Evolutionary conservation across 2,329 filamentous ascomycete species (phyloP).

Genomic region (Penicillium sp.): DNA sequence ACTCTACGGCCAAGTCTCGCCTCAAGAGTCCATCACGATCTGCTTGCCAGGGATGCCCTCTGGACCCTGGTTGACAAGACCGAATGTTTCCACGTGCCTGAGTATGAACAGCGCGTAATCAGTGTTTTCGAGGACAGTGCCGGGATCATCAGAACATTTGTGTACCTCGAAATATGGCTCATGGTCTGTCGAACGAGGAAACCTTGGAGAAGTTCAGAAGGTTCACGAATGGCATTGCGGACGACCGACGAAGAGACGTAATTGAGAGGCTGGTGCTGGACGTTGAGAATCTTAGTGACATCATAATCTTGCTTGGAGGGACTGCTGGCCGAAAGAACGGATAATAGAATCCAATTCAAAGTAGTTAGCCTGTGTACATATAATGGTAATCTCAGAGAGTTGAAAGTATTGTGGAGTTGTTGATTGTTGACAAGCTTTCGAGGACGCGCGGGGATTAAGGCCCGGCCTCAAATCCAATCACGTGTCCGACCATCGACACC

Average conservation of each 20-base stretch:
- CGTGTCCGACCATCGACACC: constrained; percentile 1
- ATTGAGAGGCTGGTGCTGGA: constrained; percentile 4
- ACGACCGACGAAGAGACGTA: constrained; percentile 1
- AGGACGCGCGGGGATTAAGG: background rate
- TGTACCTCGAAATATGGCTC: background rate
- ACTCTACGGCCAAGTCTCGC: background rate
- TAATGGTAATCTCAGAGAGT: background rate
- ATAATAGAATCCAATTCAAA: background rate
- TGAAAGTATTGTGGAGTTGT: background rate
- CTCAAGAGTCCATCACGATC: background rate
- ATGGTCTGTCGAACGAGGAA: background rate
- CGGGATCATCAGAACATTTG: background rate
- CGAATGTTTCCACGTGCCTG: background rate
- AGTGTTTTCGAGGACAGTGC: background rate
- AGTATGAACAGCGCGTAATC: constrained; percentile 1
- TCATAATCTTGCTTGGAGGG: background rate
- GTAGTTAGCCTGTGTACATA: background rate
- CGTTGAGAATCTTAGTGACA: constrained; percentile 2
- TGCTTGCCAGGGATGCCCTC: constrained; percentile 1
- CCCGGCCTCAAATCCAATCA: constrained; percentile 9
- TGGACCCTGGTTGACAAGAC: constrained; percentile 1
- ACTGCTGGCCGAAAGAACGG: background rate
- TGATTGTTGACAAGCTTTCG: background rate
- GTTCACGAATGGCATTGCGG: constrained; percentile 4
- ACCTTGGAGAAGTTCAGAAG: background rate